Base-by-base conservation (phyloP, 2,329 filamentous ascomycete species). In the Neonectria neomacrospora region DNA sequence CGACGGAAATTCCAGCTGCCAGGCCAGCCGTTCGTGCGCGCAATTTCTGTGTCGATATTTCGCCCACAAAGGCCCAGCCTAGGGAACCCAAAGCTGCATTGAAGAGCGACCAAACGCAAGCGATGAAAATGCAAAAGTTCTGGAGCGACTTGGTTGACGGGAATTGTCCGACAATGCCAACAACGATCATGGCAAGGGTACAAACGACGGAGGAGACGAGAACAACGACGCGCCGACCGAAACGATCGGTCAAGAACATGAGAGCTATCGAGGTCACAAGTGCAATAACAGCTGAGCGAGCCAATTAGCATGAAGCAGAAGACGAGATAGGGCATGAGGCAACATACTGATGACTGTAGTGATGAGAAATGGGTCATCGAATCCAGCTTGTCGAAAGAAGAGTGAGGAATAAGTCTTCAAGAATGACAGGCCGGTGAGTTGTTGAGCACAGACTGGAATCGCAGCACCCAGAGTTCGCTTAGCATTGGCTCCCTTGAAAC, bases 371-470 rank as follows among this genome's bases (percentile, higher is more conserved):
- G 63, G 37, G 16, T 66, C 42, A 3, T 47, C 32, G 10, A 66
- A 66, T 26, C 63, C 63, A 55, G 44, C 39, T 47, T 64, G 63
- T 2, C 42, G 45, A n/a, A 66, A 66, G 52, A 63, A 66, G 14
- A 66, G 42, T 26, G 42, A 52, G 3, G 63, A 47, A 23, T 66
- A 66, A 8, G 60, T 63, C 18, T 64, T 66, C 12, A 66, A 22
- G 42, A 66, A 66, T 2, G 64, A 61, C 10, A 66, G 34, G 12
- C 64, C 64, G 8, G 64, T 58, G 4, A 66, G 57, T 37, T 66
- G 61, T 34, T 66, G 64, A 9, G 64, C 53, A 20, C 64, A 66
- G 14, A 22, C 64, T 6, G 64, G 64, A 14, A 50, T 28, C 12
- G 64, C 53, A 23, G 64, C 64, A 44, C 64, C 64, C 16, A 66